Base-by-base conservation (phyloP, 2,329 filamentous ascomycete species). In the Phyllosticta citrichinensis region DNA sequence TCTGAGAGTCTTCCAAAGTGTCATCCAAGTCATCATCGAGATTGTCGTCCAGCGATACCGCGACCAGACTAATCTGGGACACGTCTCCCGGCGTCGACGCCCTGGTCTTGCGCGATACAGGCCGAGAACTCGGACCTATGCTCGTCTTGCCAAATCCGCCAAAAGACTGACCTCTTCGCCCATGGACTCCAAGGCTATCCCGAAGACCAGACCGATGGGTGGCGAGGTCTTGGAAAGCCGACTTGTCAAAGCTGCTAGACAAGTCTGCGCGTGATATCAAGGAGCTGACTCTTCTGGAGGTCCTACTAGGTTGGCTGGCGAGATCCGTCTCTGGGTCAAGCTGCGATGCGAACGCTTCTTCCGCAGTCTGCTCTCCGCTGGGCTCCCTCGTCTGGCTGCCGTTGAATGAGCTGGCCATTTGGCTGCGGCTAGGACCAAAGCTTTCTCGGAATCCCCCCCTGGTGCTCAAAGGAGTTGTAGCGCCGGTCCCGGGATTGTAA, bases 211-310 rank as follows among this genome's bases (percentile, higher is more conserved):
- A 66, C 60, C 75, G 69, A 57, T 71, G 73, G 74, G 78, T 66
- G 75, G 83, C 81, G 63, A 86, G 83, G 56, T 96, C 91, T 27
- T 86, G 82, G 69, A 96, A 95, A n/a, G 86, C 82, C 1, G 86
- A 81, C 67, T 89, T 83, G 66, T 96, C 91, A 65, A 93, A 89
- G 17, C 87, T 94, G 10, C 89, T 87, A 0, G 90, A 93, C 20
- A 97, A 78, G 70, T 97, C 93, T 33, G 89, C 88, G 68, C 93
- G 83, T 17, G 92, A 92, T 58, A 97, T 80, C 75, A 96, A 83
- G 17, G 93, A 97, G 76, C 94, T 99, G 25, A 97, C 88, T 57
- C 94, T 84, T 52, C 94, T 85, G n/a, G 83, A 84, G 52, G 83
- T 81, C 64, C 81, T 81, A n/a, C 74, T 74, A 19, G 81, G 80